Evolutionary conservation across 2,329 filamentous ascomycete genomes (phyloP).

Genomic region (Pseudogymnoascus sp.): DNA sequence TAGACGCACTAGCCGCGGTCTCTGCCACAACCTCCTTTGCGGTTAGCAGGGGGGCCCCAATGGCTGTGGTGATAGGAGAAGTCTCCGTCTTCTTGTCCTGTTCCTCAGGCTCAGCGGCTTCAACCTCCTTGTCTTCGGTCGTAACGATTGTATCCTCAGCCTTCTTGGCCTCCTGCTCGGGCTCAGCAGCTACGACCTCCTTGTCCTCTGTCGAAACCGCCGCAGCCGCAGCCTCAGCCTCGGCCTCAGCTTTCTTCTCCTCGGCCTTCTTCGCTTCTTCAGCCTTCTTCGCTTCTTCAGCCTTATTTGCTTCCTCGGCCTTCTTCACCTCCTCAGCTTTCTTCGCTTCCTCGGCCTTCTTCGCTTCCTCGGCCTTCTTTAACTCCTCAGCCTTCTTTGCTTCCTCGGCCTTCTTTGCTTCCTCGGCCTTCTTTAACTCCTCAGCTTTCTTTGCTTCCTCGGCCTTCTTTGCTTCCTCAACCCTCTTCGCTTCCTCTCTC

Average conservation of each 20-base stretch:
- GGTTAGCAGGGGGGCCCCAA: not conserved
- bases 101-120: not conserved
- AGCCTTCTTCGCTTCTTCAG: not conserved
- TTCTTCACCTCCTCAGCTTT: not conserved
- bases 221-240: not conserved
- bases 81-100: not conserved
- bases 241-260: too few relatives aligned
- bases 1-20: not conserved
- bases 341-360: not conserved
- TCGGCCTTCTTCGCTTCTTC: not conserved
- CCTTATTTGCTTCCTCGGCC: not conserved
- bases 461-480: not conserved
- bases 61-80: not conserved
- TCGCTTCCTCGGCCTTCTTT: not conserved
- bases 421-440: not conserved
- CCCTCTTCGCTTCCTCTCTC: not conserved
- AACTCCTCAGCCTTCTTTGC: not conserved
- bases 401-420: not conserved
- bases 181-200: not conserved
- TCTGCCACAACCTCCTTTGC: constrained; percentile 7
- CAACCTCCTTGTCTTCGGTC: not conserved
- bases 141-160: not conserved
- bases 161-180: not conserved
- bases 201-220: not conserved
- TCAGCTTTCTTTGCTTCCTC: not conserved